phyloP scores from a whole-genome alignment of 306 rosid species.

The Begonia loranthoides region DNA sequence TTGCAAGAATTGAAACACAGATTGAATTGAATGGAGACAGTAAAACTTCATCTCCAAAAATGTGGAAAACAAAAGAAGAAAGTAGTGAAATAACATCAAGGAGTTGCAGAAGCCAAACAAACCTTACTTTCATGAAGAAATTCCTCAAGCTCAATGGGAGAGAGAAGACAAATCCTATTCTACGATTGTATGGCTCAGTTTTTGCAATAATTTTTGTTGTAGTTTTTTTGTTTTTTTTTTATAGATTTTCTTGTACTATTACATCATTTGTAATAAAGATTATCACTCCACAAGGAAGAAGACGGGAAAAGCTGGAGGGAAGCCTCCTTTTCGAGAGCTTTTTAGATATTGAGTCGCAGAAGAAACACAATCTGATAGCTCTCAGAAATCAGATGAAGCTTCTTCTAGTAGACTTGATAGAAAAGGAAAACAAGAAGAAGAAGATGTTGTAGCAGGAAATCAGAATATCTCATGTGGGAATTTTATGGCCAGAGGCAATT shows the following conservation, averaged over 20 bases:
- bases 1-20: conserved; percentile 67
- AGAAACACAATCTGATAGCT: conserved; percentile 35
- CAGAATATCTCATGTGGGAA: no score
- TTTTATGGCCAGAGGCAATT: no score
- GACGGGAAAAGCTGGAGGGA: no score
- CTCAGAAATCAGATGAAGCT: conserved; percentile 34
- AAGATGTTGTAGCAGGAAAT: background rate
- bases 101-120: background rate
- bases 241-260: no score
- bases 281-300: no score
- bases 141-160: no score
- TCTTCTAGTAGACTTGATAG: conserved; percentile 24
- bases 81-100: background rate
- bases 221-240: no score
- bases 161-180: no score
- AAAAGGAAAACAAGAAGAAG: background rate
- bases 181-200: no score
- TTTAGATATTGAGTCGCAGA: conserved; percentile 34
- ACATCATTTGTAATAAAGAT: no score
- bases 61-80: conserved; percentile 31
- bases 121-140: no score
- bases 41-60: conserved; percentile 27
- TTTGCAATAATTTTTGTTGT: no score
- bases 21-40: conserved; percentile 27
- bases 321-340: conserved; percentile 28